Evolutionary conservation across 306 rosid genomes (phyloP).

Genomic region (Echinosophora koreensis): DNA sequence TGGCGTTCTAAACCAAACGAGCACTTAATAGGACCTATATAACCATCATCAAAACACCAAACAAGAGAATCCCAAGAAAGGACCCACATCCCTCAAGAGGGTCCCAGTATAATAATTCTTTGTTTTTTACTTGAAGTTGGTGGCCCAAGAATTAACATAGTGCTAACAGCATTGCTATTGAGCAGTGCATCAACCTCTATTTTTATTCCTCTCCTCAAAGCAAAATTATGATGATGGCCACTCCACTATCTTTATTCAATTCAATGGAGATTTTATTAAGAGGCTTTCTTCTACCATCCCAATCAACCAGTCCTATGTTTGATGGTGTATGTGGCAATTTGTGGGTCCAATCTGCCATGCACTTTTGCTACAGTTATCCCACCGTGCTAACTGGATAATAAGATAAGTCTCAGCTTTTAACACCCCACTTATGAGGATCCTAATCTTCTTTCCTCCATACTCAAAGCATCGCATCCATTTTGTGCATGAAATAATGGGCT

Average conservation of each 20-base stretch:
- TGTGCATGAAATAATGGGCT: slow-evolving; percentile 31
- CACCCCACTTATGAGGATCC: slow-evolving; percentile 44
- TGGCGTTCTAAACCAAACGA: too few species aligned
- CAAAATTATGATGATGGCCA: slow-evolving; percentile 44
- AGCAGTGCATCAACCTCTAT: slow-evolving; percentile 30
- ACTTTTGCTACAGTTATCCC: slow-evolving; percentile 55
- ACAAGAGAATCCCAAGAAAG: slow-evolving; percentile 45
- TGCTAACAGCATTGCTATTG: slow-evolving; percentile 17
- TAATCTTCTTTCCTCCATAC: slow-evolving; percentile 39
- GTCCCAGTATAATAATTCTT: slow-evolving; percentile 37
- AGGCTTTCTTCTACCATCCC: slow-evolving; percentile 37
- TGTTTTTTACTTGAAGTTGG: slow-evolving; percentile 5
- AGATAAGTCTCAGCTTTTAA: slow-evolving; percentile 49
- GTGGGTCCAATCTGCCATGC: slow-evolving; percentile 60
- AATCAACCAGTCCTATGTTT: slow-evolving; percentile 38
- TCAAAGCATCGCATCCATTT: slow-evolving; percentile 44
- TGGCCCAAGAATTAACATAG: slow-evolving; percentile 38
- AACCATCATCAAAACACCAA: slow-evolving; percentile 13
- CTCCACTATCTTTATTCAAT: slow-evolving; percentile 26
- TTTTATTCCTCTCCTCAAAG: background rate
- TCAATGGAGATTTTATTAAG: background rate
- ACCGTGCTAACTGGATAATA: slow-evolving; percentile 42
- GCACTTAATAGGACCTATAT: too few species aligned
- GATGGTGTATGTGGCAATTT: slow-evolving; percentile 25
- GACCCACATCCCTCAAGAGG: slow-evolving; percentile 45